Evolutionary conservation across 2,329 filamentous ascomycete species (phyloP).

Genomic region (Metarhizium humberi): DNA sequence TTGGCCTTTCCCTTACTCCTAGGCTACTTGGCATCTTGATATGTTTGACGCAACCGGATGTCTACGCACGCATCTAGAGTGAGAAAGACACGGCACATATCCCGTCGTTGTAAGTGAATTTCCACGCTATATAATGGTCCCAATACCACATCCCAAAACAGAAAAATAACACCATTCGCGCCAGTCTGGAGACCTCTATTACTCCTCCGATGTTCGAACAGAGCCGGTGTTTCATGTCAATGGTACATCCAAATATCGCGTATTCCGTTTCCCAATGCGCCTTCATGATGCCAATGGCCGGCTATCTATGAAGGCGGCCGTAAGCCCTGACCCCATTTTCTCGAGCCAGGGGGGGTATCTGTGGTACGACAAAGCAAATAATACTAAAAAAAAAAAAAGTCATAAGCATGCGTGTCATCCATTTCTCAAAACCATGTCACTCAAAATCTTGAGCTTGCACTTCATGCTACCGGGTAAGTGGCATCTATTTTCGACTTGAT

Average conservation of each 20-base stretch:
- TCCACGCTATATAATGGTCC: neutral
- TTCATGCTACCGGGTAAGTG: conserved; percentile 7
- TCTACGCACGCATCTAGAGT: neutral
- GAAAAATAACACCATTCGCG: conserved; percentile 3
- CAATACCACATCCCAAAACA: conserved; percentile 1
- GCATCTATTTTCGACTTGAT: neutral
- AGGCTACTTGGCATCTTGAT: neutral
- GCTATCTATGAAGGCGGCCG: conserved; percentile 4
- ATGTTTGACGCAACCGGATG: neutral
- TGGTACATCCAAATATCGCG: conserved; percentile 2
- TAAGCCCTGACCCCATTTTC: neutral
- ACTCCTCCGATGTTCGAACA: neutral
- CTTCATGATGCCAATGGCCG: conserved; percentile 2
- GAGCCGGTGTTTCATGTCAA: conserved; percentile 3
- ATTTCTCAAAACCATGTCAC: neutral
- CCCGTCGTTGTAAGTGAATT: neutral
- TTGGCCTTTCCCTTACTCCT: neutral
- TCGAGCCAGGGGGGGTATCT: conserved; percentile 4
- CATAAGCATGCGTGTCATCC: neutral
- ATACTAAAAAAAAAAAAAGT: neutral
- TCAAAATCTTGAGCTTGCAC: conserved; percentile 14
- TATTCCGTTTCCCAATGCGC: conserved; percentile 3
- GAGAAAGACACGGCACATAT: neutral
- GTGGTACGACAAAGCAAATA: conserved; percentile 4
- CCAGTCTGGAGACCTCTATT: conserved; percentile 2